Evolutionary conservation across 2,329 filamentous ascomycete genomes (phyloP).

Genomic region (Penicillium sp.): DNA sequence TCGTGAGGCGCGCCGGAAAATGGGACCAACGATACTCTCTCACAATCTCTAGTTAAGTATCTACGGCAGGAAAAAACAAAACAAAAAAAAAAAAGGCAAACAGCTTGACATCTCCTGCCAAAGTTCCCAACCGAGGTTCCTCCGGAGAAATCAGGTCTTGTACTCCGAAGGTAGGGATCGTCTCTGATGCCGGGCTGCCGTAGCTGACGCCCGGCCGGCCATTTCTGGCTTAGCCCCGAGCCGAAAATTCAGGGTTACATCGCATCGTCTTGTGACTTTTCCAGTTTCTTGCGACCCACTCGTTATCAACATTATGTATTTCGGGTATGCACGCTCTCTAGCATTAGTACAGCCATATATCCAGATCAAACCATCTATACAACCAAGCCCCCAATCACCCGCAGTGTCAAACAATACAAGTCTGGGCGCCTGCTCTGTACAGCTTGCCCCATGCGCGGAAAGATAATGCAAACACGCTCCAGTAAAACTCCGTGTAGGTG

Average conservation of each 20-base stretch:
- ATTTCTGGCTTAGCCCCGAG: neutral
- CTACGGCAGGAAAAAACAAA: neutral
- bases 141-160: neutral
- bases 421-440: conserved; percentile 2
- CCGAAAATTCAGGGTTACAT: conserved; percentile 5
- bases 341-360: conserved; percentile 25
- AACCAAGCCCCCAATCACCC: conserved; percentile 18
- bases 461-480: conserved; percentile 12
- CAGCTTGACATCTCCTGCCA: neutral
- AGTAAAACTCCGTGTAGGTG: conserved; percentile 8
- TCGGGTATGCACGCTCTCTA: conserved; percentile 7
- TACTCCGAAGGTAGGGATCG: neutral
- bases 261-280: conserved; percentile 1
- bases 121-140: neutral
- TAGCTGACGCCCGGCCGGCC: neutral
- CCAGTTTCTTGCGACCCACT: neutral
- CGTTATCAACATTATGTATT: neutral
- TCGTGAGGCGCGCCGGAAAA: neutral
- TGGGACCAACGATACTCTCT: neutral
- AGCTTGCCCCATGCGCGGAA: neutral
- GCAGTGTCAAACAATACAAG: neutral
- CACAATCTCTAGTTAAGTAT: neutral
- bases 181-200: neutral
- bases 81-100: neutral
- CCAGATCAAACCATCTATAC: conserved; percentile 31